Evolutionary conservation across 495 filamentous ascomycete species (phyloP).

Genomic region (Aspergillus egyptiacus): DNA sequence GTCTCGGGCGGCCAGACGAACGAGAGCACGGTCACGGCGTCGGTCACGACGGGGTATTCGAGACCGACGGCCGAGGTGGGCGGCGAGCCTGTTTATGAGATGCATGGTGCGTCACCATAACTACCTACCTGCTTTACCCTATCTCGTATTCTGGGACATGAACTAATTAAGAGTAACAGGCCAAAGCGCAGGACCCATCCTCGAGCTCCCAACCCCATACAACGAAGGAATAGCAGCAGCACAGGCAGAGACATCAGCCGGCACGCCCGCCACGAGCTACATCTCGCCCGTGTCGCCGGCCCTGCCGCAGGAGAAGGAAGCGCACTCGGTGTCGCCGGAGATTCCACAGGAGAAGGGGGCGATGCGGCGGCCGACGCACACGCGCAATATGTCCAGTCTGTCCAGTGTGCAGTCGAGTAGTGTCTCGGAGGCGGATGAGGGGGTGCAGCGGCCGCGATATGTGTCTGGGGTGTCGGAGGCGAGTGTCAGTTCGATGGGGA

Average conservation of each 20-base stretch:
- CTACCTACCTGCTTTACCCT: too few relatives aligned
- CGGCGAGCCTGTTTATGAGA: conserved; percentile 9
- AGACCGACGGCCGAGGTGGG: background rate
- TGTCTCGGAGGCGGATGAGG: background rate
- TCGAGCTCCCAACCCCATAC: conserved; percentile 14
- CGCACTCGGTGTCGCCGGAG: too few relatives aligned
- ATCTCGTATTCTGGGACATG: background rate
- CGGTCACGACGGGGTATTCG: background rate
- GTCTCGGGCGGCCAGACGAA: background rate
- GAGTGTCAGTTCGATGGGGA: conserved; percentile 16
- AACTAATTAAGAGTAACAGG: conserved; percentile 3
- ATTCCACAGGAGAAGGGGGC: background rate
- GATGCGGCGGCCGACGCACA: conserved; percentile 5
- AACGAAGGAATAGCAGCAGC: background rate
- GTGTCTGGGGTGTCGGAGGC: conserved; percentile 14
- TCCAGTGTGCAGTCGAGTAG: conserved; percentile 10
- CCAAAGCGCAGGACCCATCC: background rate
- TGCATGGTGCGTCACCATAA: conserved; percentile 10
- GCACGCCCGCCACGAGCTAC: background rate
- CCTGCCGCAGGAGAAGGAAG: conserved; percentile 2
- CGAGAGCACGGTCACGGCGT: conserved; percentile 3
- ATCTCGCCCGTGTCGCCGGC: conserved; percentile 11
- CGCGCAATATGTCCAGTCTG: conserved; percentile 12
- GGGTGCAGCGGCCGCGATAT: background rate
- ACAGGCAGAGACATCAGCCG: background rate